phyloP scores from a whole-genome alignment of 257 asterid genomes.

The Lithospermum erythrorhizon region DNA sequence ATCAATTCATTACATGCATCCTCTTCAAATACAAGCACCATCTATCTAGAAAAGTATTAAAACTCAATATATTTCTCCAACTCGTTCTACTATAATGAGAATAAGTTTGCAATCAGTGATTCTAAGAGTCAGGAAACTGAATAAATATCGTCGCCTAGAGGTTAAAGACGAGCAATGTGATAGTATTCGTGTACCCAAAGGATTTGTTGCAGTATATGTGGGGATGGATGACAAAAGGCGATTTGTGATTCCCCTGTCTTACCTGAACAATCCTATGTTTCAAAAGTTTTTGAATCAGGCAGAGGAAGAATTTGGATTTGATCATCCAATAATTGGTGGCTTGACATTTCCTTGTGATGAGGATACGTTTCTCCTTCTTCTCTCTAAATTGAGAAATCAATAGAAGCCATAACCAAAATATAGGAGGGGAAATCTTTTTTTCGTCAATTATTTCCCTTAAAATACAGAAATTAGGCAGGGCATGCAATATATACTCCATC shows the following conservation, averaged over 20 bases:
- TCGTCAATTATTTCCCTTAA: not conserved
- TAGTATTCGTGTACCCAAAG: slow-evolving; percentile 17
- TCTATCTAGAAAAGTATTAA: too few relatives aligned
- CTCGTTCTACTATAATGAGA: not conserved
- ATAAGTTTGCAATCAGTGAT: not conserved
- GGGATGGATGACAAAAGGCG: slow-evolving; percentile 22
- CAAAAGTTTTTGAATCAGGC: slow-evolving; percentile 14
- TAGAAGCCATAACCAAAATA: too few relatives aligned
- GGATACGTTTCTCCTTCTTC: slow-evolving; percentile 7
- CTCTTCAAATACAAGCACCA: not conserved
- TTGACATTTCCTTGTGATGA: slow-evolving; percentile 18
- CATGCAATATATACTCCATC: not conserved
- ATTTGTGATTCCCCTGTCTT: slow-evolving; percentile 16
- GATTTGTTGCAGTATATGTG: slow-evolving; percentile 20
- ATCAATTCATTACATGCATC: not conserved
- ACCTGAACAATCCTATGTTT: slow-evolving; percentile 18
- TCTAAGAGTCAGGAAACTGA: not conserved
- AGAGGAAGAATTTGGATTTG: slow-evolving; percentile 21
- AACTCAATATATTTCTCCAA: too few relatives aligned
- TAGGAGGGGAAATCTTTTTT: not conserved
- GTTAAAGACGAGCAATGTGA: not conserved
- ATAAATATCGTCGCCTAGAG: not conserved
- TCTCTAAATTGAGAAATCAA: slow-evolving; percentile 7
- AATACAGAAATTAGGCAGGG: not conserved
- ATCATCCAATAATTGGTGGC: slow-evolving; percentile 20